Conservation (phyloP, 805 yeast species). For the Kodamaea leandrae region DNA sequence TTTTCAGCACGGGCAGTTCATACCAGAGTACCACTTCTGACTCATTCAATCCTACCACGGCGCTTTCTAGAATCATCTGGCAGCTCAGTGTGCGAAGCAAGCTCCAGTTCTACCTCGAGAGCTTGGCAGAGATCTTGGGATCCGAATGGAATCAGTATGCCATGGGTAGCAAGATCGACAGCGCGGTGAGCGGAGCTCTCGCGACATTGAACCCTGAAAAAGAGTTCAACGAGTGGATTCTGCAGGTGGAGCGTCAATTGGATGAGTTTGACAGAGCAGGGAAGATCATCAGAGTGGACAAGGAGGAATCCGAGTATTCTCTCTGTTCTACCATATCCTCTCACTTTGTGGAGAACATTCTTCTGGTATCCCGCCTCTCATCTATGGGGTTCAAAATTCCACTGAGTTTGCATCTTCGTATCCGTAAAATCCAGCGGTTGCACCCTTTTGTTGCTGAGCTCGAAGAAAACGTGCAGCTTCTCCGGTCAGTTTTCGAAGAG, state of each 20-base stretch:
- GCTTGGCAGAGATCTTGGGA: conserved; percentile 30
- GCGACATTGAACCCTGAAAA: conserved; percentile 4
- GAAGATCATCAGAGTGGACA: conserved; percentile 1
- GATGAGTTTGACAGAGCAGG: conserved; percentile 11
- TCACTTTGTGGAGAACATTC: conserved; percentile 24
- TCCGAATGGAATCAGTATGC: conserved; percentile 38
- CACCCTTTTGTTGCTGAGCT: conserved; percentile 58
- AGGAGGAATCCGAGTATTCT: conserved; percentile 35
- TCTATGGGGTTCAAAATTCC: conserved; percentile 54
- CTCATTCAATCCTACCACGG: too few species aligned
- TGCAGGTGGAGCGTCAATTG: not conserved
- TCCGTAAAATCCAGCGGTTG: conserved; percentile 49
- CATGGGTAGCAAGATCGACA: conserved; percentile 56
- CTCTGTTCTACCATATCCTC: conserved; percentile 54
- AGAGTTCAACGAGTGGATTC: conserved; percentile 3
- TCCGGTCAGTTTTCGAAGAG: conserved; percentile 30
- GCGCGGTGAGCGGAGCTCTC: conserved; percentile 27
- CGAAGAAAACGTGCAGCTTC: conserved; percentile 47
- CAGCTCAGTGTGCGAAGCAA: conserved; percentile 19
- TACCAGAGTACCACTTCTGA: too few species aligned
- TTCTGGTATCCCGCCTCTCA: not conserved
- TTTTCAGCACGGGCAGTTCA: too few species aligned
- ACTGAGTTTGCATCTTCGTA: conserved; percentile 41
- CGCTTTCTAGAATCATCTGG: conserved; percentile 3
- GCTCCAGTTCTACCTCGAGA: conserved; percentile 21